Base-by-base conservation (phyloP, 331 rosid species). In the Ulmus americana region DNA sequence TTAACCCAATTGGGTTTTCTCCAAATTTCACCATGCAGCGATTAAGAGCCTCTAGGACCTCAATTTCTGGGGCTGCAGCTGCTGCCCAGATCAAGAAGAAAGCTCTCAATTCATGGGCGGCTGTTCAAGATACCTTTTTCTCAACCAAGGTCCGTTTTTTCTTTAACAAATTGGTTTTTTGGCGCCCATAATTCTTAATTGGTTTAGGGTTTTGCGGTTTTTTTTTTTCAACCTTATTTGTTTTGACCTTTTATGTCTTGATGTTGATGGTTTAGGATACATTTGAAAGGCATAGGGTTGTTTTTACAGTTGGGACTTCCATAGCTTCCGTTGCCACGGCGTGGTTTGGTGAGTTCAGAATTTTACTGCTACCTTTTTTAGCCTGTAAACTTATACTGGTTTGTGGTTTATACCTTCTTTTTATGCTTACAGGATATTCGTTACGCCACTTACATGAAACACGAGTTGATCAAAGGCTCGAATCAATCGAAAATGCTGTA, bases 241-340 rank as follows among this genome's bases (percentile, higher is more conserved):
- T 61, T 8, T 8, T 44, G 41, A 8, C 10, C 20, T 42, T 40
- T 43, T 28, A 1, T 50, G 8, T 49, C 52, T 45, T 20, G 9
- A 7, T 70, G 55, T 53, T 63, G 45, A 39, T 48, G 39, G 13
- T 42, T 59, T 60, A 90, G 97, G 95, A 90, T 74, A 75, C 80
- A 43, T 90, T 94, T 66, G 99, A 94, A 65, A 76, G 81, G 71
- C 97, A 94, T 55, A 84, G 82, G 61, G 90, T 87, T 50, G 86
- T 89, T 12, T 89, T 87, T 63, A 85, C 98, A 0, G 69, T 89
- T 9, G 98, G 97, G 38, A 94, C 98, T 70, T 87, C 97, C 49
- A 8, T 94, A 8, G 97, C 95, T 11, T 94, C 98, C 59, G 87
- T 89, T 46, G 90, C 90, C 42, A 94, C 97, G 6, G 97, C 98